Percentiles rank a stretch among this genome's conserved stretches.
These are phyloP conservation scores for Martensiomyces pterosporus DNA, from an alignment of 192 early-diverging fungal genomes.

Conservation along the genomic window DNA sequence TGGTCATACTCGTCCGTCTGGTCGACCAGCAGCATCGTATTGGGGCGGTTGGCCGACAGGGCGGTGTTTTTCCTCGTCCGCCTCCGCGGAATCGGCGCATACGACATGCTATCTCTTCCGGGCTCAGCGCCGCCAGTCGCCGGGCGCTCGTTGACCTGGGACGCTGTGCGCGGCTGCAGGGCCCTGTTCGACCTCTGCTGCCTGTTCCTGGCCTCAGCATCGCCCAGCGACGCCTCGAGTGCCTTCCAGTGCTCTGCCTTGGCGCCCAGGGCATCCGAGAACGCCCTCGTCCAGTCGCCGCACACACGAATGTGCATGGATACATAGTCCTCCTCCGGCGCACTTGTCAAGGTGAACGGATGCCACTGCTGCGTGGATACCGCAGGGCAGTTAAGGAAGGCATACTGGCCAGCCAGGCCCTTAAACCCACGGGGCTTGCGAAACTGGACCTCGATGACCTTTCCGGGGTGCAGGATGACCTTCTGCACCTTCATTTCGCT, in stretches of 20 bases:
- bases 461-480: conserved; percentile 78
- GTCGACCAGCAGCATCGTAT: conserved; percentile 45
- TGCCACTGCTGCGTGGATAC: conserved; percentile 74
- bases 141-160: conserved; percentile 10
- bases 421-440: conserved; percentile 57
- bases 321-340: conserved; percentile 72
- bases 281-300: conserved; percentile 70
- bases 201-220: conserved; percentile 5
- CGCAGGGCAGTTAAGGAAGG: conserved; percentile 72
- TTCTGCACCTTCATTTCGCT: conserved; percentile 67
- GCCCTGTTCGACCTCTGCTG: conserved; percentile 3
- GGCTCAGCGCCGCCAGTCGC: neutral
- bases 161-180: conserved; percentile 13
- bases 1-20: conserved; percentile 15
- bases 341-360: conserved; percentile 79
- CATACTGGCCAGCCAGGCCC: conserved; percentile 73
- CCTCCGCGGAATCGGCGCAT: conserved; percentile 24
- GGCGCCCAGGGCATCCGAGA: conserved; percentile 66
- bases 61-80: conserved; percentile 9
- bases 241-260: conserved; percentile 57
- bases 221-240: conserved; percentile 29
- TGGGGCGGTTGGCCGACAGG: conserved; percentile 20
- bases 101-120: conserved; percentile 37
- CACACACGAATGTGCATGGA: conserved; percentile 73
- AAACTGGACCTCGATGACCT: conserved; percentile 79